Base-by-base conservation (phyloP, 2,329 filamentous ascomycete species). In the Helminthosporium solani region DNA sequence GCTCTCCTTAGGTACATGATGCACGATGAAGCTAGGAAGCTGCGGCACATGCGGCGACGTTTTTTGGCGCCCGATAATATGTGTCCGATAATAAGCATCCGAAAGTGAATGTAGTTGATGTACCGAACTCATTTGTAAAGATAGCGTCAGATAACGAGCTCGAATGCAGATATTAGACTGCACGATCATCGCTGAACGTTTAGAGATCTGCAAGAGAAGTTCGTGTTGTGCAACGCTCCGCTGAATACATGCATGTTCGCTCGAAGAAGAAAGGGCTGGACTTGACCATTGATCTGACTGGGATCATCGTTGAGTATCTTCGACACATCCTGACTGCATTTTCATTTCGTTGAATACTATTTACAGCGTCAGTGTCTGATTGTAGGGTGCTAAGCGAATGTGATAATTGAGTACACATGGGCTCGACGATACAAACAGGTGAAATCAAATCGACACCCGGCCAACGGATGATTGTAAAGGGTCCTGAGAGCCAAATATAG, bases 261-360 rank as follows among this genome's bases (percentile, higher is more conserved):
- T 23, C n/a, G 33, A 9, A 12, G 20, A 30, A 8, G 33, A 11
- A 31, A 19, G 25, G 38, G 25, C 27, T 38, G 19, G 35, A 38
- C 35, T 16, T n/a, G n/a, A 38, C 35, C 20, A 23, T 41, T 33
- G 28, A 19, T n/a, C 20, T 31, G 11, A 16, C 8, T n/a, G n/a
- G 20, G 9, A 46, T 42, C 39, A 33, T 42, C 19, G 12, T 46
- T 56, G 41, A 34, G 40, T 42, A 38, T 39, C 12, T 28, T 37
- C 27, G 38, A 39, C 11, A 30, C 16, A 27, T 14, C 14, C 35
- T 49, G 46, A 53, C 49, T 52, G 36, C 46, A 43, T 28, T 6
- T 46, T 51, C 52, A 57, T 58, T 39, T 54, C 41, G 15, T 27
- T 27, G 19, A 43, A 27, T 16, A 40, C 48, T 54, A 54, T 57